Base-by-base conservation (phyloP, 441 rosid species). In the Erodium texanum region DNA sequence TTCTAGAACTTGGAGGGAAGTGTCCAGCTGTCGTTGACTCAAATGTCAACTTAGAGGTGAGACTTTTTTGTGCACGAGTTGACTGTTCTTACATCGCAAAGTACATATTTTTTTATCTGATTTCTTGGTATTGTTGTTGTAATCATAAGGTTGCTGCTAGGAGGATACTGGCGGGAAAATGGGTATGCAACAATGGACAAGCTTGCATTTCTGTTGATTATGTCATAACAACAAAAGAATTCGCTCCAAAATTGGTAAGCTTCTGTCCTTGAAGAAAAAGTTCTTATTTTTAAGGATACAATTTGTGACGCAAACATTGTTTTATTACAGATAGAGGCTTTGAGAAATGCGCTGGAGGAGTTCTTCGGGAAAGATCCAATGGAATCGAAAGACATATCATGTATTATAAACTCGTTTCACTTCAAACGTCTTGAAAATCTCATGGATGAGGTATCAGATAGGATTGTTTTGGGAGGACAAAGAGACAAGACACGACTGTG, bases 1-100 rank as follows among this genome's bases (percentile, higher is more conserved):
- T 79, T 43, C 74, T 86, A 24, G 93, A 87, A 77, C 93, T 87
- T 45, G 93, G 90, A 71, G 93, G 93, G 71, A 87, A 87, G 73
- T 83, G 86, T 65, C 93, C 93, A 1, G 90, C 83, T 50, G 79
- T 87, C 29, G 80, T 86, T 29, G 93, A 87, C 82, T 80, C 93
- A 0, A 72, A 72, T 19, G 76, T 83, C 63, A 67, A 83, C 74
- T 74, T 87, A 80, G 75, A 83, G 68, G 93, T 85, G 81, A 71
- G 69, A 19, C 32, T 22, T 59, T 59, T 59, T 66, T 18, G 18
- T 14, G 54, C 54, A n/a, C 4, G 18, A 34, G 41, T 34, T 34
- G 41, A 58, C 11, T 22, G 63, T 9, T 22, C n/a, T n/a, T 22
- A 0, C 7, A 2, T 61, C 64, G 65, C 62, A 65, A 38, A 24